Percentiles rank a stretch among this genome's conserved stretches.
Conservation (phyloP, 1,284 basidiomycete species). For the Megacollybia platyphylla region DNA sequence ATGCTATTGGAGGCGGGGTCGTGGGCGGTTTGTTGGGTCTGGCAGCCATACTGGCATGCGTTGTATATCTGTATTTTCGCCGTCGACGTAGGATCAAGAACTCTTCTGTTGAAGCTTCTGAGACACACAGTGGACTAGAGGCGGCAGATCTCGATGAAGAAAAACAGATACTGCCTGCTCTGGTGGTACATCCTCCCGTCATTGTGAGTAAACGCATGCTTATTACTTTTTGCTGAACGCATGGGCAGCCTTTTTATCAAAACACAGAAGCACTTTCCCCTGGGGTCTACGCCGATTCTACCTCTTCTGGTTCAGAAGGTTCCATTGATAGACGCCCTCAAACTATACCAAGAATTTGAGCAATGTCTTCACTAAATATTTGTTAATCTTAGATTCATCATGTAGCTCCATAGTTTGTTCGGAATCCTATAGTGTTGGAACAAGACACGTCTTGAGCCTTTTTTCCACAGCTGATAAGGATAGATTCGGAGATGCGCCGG, state of each 20-base stretch:
- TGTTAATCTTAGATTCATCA: no score
- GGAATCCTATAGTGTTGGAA: no score
- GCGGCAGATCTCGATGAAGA: not conserved
- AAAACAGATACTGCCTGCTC: not conserved
- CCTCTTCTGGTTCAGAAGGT: not conserved
- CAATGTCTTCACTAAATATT: no score
- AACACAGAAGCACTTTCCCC: not conserved
- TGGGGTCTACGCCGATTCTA: not conserved
- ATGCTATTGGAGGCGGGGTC: constrained; percentile 15
- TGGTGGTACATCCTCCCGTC: not conserved
- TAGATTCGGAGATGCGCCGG: no score
- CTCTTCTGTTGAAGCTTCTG: not conserved
- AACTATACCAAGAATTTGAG: no score
- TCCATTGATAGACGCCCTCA: not conserved
- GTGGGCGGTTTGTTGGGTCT: constrained; percentile 14
- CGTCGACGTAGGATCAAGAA: constrained; percentile 4
- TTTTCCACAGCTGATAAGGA: no score
- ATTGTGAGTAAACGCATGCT: not conserved
- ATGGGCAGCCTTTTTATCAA: not conserved
- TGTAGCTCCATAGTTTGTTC: no score
- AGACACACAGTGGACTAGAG: not conserved
- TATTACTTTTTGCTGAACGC: not conserved
- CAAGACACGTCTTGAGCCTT: no score
- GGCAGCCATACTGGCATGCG: constrained; percentile 8
- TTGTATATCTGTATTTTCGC: constrained; percentile 11